phyloP scores from a whole-genome alignment of 192 early-diverging fungal species.

The Entophlyctis helioformis region DNA sequence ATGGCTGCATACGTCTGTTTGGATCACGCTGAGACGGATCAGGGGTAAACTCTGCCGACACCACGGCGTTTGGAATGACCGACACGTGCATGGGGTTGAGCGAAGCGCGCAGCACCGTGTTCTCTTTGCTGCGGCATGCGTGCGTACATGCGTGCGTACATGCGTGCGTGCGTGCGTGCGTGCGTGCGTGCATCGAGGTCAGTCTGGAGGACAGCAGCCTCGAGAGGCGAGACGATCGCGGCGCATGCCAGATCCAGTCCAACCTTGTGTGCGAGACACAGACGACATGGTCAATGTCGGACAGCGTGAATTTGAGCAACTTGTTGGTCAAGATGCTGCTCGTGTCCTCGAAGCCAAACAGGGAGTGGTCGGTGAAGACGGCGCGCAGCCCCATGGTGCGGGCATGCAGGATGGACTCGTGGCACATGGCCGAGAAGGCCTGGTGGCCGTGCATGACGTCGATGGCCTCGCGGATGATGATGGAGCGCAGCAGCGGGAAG shows the following conservation, averaged over 20 bases:
- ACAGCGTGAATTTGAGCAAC: conserved; percentile 88
- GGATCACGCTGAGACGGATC: conserved; percentile 64
- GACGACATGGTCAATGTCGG: conserved; percentile 94
- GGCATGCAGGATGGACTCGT: conserved; percentile 91
- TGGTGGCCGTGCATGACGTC: conserved; percentile 95
- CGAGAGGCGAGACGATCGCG: too few relatives aligned
- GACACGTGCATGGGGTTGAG: conserved; percentile 82
- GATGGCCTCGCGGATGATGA: conserved; percentile 81
- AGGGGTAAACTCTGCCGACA: conserved; percentile 82
- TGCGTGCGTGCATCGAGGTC: too few relatives aligned
- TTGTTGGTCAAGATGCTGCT: conserved; percentile 92
- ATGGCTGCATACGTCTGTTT: conserved; percentile 45
- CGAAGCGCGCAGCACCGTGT: conserved; percentile 89
- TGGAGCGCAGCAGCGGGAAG: conserved; percentile 86
- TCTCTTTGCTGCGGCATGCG: conserved; percentile 70
- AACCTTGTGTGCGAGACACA: conserved; percentile 95
- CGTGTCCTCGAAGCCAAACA: conserved; percentile 93
- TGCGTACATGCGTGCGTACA: too few relatives aligned
- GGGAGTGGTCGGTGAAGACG: conserved; percentile 93
- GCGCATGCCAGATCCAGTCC: too few relatives aligned
- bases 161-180: too few relatives aligned
- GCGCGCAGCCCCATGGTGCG: conserved; percentile 90
- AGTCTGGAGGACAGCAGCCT: too few relatives aligned
- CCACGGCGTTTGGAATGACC: conserved; percentile 95
- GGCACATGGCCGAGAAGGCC: conserved; percentile 87